phyloP scores from a whole-genome alignment of 371 early-diverging fungal species.

The Conidiobolus incongruus region DNA sequence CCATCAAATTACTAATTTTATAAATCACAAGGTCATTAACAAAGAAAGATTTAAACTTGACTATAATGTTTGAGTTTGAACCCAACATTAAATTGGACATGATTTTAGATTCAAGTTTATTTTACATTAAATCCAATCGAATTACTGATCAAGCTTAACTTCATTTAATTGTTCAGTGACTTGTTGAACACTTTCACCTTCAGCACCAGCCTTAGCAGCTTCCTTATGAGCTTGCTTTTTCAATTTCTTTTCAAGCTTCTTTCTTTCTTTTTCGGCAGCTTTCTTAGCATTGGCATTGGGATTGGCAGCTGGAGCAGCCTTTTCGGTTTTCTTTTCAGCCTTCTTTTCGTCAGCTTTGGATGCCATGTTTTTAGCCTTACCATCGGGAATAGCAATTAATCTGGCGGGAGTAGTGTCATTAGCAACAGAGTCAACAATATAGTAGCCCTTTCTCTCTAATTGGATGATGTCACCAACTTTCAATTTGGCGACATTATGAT shows the following conservation, averaged over 20 bases:
- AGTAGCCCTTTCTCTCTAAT: constrained; percentile 97
- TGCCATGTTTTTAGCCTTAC: constrained; percentile 52
- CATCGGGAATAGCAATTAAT: constrained; percentile 84
- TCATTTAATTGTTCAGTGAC: too few relatives aligned
- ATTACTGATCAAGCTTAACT: too few relatives aligned
- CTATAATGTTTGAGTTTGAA: too few relatives aligned
- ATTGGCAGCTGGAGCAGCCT: constrained; percentile 8
- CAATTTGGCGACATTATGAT: constrained; percentile 33
- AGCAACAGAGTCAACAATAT: constrained; percentile 54
- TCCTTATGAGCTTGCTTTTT: constrained; percentile 2
- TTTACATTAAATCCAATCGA: too few relatives aligned
- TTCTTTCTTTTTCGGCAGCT: constrained; percentile 7
- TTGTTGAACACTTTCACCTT: not conserved
- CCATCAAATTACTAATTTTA: too few relatives aligned
- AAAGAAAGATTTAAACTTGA: too few relatives aligned
- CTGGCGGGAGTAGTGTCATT: constrained; percentile 22
- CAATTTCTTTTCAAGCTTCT: constrained; percentile 11
- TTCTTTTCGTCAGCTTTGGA: constrained; percentile 40
- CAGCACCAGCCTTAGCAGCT: constrained; percentile 1
- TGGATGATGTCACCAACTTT: constrained; percentile 79
- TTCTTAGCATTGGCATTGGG: constrained; percentile 7
- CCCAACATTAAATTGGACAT: too few relatives aligned
- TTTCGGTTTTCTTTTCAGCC: constrained; percentile 1
- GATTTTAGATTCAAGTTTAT: too few relatives aligned
- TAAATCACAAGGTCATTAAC: too few relatives aligned